phyloP scores from a whole-genome alignment of 306 rosid species.

The Dalbergia oliveri region DNA sequence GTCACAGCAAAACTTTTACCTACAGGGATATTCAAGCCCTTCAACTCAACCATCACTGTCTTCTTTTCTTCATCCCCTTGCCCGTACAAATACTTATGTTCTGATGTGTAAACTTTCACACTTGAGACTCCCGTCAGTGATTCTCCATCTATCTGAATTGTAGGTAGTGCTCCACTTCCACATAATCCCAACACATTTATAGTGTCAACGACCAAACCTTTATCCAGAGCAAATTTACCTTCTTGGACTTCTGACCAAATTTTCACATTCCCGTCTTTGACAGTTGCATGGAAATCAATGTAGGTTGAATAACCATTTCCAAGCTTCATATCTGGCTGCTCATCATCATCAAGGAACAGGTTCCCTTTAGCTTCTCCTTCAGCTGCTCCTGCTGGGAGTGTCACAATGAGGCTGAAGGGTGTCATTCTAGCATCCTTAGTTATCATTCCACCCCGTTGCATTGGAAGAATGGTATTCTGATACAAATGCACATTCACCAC shows the following conservation, averaged over 20 bases:
- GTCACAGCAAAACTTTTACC: slow-evolving; percentile 73
- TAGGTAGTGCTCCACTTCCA: slow-evolving; percentile 55
- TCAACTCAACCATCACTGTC: slow-evolving; percentile 65
- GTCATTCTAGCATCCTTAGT: slow-evolving; percentile 87
- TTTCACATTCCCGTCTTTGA: slow-evolving; percentile 65
- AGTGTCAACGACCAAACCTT: slow-evolving; percentile 75
- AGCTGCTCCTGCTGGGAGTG: slow-evolving; percentile 69
- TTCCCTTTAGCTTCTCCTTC: slow-evolving; percentile 78
- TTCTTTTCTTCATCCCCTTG: slow-evolving; percentile 52
- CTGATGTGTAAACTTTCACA: slow-evolving; percentile 49
- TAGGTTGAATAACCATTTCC: slow-evolving; percentile 79
- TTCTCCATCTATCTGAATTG: slow-evolving; percentile 63
- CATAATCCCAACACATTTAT: slow-evolving; percentile 76
- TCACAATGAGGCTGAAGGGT: slow-evolving; percentile 72
- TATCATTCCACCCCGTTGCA: slow-evolving; percentile 88
- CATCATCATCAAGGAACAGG: slow-evolving; percentile 84
- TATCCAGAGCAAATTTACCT: slow-evolving; percentile 73
- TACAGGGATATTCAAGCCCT: slow-evolving; percentile 66
- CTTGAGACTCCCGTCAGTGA: slow-evolving; percentile 43
- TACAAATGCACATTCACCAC: slow-evolving; percentile 85
- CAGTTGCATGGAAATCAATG: slow-evolving; percentile 68
- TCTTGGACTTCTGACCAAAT: slow-evolving; percentile 88
- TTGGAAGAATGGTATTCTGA: slow-evolving; percentile 80
- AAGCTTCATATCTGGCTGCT: slow-evolving; percentile 74
- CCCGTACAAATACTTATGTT: slow-evolving; percentile 50